Evolutionary conservation across 2,329 filamentous ascomycete species (phyloP), one percentile per base, ranked within the genome.

Genomic region (Hawksworthiomyces lignivorus): DNA sequence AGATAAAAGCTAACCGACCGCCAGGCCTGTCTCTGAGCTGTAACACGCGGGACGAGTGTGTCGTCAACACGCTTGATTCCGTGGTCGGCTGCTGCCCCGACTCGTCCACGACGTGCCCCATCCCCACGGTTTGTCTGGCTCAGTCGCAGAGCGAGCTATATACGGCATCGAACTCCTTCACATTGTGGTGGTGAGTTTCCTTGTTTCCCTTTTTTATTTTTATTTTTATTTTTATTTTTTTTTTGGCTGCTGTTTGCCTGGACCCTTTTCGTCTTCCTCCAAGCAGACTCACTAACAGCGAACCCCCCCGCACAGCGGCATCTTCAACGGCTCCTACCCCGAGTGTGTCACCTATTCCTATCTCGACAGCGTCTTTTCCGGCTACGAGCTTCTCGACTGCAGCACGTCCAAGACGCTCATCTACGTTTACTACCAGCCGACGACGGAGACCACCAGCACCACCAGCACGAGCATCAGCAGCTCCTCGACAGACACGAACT

Each of bases 61-160:
- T 55, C 11, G 54, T 49, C 49, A 59, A 62, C 53, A 49, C 48
- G 26, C n/a, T 43, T 20, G 39, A 48, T 29, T 53, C 42, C 2
- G 43, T 52, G 4, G 49, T 58, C 8, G 60, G 60, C 26, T 63
- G 61, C 50, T 63, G 61, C 27, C 49, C 53, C 29, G 51, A 56
- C 22, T 38, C 39, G 8, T 43, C 51, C 8, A 46, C 46, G 1
- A 39, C 20, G 15, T 56, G 57, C 46, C 39, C 43, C 7, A 35
- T 58, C 22, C 45, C 36, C 24, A 62, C 58, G 4, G 49, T 50
- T 3, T 63, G 61, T 43, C 41, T 52, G 10, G 54, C 58, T 24
- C 51, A 44, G 20, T 51, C 54, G 10, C 49, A 56, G 9, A 38
- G 44, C n/a, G 22, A 32, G 4, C 28, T 27, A 4, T 56, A 41